Percentiles rank a stretch among this genome's conserved stretches.
phyloP scores from a whole-genome alignment of 1,284 basidiomycete genomes.

The Farysia itapuensis region DNA sequence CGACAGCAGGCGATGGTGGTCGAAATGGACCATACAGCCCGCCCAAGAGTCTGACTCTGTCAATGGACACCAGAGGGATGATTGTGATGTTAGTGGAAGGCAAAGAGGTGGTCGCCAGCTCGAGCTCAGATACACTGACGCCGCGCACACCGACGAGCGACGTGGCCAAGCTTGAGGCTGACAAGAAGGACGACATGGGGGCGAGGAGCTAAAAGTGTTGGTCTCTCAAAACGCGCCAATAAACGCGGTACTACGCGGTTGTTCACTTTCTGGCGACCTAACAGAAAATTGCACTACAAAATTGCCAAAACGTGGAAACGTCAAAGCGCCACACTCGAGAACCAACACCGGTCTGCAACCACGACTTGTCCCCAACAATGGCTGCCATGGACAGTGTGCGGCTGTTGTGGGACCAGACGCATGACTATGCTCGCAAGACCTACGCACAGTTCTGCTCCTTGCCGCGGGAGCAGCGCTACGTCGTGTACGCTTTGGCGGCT shows the following conservation, averaged over 20 bases:
- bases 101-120: constrained; percentile 38
- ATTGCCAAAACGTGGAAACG: too few species aligned
- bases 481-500: constrained; percentile 14
- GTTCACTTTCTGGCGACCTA: too few species aligned
- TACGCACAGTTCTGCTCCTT: constrained; percentile 8
- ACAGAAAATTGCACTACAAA: too few species aligned
- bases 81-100: constrained; percentile 40
- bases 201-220: too few species aligned
- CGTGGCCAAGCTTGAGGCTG: constrained; percentile 8
- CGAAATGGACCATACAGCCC: constrained; percentile 79
- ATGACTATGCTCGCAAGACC: too few species aligned
- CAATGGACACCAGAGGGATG: constrained; percentile 49
- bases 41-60: constrained; percentile 51
- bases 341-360: too few species aligned
- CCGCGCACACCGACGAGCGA: constrained; percentile 11
- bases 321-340: too few species aligned
- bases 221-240: too few species aligned
- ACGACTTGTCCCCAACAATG: too few species aligned
- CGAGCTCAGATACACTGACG: constrained; percentile 11
- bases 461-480: constrained; percentile 13
- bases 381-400: too few species aligned
- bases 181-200: neutral
- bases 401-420: too few species aligned
- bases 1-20: constrained; percentile 76
- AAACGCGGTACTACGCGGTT: too few species aligned